Evolutionary conservation across 192 early-diverging fungal genomes (phyloP).

Genomic region (Dispira simplex): DNA sequence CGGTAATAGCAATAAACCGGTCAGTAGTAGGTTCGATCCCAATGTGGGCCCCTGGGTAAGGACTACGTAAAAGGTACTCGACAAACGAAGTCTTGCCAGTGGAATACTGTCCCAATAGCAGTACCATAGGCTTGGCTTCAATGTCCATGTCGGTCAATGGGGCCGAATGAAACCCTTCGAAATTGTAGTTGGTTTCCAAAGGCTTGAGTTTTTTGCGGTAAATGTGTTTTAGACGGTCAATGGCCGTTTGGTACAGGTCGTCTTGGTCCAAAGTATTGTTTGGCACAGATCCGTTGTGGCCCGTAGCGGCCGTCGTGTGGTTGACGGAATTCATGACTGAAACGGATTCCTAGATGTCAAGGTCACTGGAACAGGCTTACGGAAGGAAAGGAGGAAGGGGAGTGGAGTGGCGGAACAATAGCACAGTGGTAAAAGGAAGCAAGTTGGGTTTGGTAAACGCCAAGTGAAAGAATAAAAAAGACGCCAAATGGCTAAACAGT

Average conservation of each 20-base stretch:
- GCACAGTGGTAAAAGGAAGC: too few species aligned
- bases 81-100: constrained; percentile 82
- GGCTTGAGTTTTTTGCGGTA: constrained; percentile 58
- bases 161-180: constrained; percentile 67
- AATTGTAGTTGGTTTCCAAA: constrained; percentile 54
- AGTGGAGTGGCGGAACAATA: too few species aligned
- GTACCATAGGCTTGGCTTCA: constrained; percentile 71
- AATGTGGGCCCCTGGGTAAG: constrained; percentile 70
- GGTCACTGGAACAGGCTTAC: too few species aligned
- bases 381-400: too few species aligned
- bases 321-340: too few species aligned
- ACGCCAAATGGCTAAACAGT: too few species aligned
- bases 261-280: constrained; percentile 5
- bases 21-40: constrained; percentile 83
- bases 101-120: constrained; percentile 78
- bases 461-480: too few species aligned
- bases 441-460: too few species aligned
- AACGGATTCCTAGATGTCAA: too few species aligned
- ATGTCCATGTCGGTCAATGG: constrained; percentile 70
- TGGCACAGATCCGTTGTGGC: too few species aligned
- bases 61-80: constrained; percentile 52
- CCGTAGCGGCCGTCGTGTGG: too few species aligned
- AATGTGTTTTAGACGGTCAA: constrained; percentile 49
- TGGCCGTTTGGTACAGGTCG: constrained; percentile 37
- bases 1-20: constrained; percentile 74